Evolutionary conservation across 495 filamentous ascomycete species (phyloP), one percentile per base, ranked within the genome.

Genomic region (Tetracladium setigerum): DNA sequence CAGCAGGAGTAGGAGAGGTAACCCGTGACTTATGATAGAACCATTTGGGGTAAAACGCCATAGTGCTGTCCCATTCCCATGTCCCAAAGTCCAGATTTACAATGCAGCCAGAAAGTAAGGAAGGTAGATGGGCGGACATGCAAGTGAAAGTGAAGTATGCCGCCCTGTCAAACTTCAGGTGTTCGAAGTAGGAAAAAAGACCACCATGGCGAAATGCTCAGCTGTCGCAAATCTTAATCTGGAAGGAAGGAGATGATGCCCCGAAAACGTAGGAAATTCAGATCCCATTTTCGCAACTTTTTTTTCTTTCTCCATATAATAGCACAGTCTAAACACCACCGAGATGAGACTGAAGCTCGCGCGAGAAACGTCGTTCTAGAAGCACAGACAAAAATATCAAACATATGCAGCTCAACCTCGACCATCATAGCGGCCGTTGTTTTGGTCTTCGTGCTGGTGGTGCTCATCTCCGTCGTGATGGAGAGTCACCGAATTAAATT

Each of bases 401-500:
- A 27, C 3, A 3, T 27, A 7, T 27, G 24, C 31, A 36, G 14
- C 18, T 44, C 43, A 39, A 56, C 33, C 14, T 17, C 46, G 27
- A 15, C 47, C 49, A 46, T 61, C 58, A 39, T 61, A 61, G 8
- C 54, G 49, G 17, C 56, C 56, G 22, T 59, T 59, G 38, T 59
- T 52, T 18, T 44, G 49, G 37, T 59, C 56, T 44, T 56, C 56
- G 14, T 31, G 42, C 19, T 57, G 54, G 6, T 55, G 51, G 24
- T 52, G 49, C 16, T 82, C 79, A 46, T 97, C 91, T 10, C 88
- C 94, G 46, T 97, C 92, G 70, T 98, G 92, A 66, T 95, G 90
- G 47, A 98, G 77, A 50, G 92, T 98, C 30, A 98, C 92, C 58
- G 87, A 95, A 66, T 98, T 98, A 63, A 98, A 98, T 62, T 97